Conservation (phyloP, 1,284 basidiomycete species). For the Malassezia pachydermatis region DNA sequence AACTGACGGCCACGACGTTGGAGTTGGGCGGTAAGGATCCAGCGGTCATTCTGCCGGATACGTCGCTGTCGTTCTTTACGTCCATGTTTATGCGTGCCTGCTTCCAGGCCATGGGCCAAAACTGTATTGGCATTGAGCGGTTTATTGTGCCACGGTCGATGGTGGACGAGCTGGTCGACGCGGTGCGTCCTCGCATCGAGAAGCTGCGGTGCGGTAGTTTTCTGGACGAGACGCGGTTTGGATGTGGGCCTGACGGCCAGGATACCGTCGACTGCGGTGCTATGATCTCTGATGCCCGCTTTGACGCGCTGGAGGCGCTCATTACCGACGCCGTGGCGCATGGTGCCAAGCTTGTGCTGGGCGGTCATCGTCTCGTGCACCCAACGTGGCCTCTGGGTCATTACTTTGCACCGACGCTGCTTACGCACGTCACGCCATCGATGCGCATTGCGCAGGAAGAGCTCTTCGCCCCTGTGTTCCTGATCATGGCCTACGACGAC, state of each 20-base stretch:
- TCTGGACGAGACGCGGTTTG: conserved; percentile 36
- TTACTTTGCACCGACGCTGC: conserved; percentile 78
- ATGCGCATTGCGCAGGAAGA: conserved; percentile 44
- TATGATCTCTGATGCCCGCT: conserved; percentile 64
- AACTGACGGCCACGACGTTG: conserved; percentile 77
- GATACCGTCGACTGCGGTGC: conserved; percentile 59
- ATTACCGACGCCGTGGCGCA: conserved; percentile 62
- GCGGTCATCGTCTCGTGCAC: conserved; percentile 60
- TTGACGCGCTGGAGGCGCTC: conserved; percentile 61
- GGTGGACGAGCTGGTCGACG: conserved; percentile 52
- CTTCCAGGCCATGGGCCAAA: conserved; percentile 76
- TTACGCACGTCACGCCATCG: conserved; percentile 62
- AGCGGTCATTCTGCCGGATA: conserved; percentile 51
- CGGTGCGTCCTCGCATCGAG: conserved; percentile 27
- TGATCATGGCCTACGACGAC: conserved; percentile 50
- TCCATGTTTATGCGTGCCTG: conserved; percentile 49
- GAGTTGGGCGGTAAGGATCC: conserved; percentile 67
- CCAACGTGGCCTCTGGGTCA: conserved; percentile 57
- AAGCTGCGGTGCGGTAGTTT: conserved; percentile 30
- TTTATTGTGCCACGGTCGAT: conserved; percentile 70
- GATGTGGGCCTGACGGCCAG: not conserved
- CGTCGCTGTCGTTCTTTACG: conserved; percentile 51
- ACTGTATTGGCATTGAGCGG: conserved; percentile 81
- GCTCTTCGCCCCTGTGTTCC: conserved; percentile 41
- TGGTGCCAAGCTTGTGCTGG: conserved; percentile 63